These are phyloP conservation scores for Rhizopus delemar DNA, from an alignment of 371 early-diverging fungal species.

Conservation along the genomic window DNA sequence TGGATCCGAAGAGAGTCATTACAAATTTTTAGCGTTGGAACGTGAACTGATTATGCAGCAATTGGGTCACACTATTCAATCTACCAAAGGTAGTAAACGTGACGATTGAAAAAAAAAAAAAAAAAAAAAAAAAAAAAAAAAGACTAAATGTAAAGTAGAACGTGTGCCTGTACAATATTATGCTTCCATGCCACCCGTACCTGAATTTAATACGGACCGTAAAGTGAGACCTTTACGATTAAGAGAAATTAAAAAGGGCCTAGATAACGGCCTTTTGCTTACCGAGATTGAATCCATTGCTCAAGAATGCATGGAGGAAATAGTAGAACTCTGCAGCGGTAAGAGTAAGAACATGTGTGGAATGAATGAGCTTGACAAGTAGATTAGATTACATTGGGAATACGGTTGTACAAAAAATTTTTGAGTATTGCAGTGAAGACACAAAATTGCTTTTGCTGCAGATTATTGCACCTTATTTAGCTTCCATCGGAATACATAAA, in stretches of 20 bases:
- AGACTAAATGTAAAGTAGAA: constrained; percentile 16
- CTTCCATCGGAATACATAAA: constrained; percentile 84
- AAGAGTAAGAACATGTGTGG: constrained; percentile 10
- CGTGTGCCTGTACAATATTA: constrained; percentile 53
- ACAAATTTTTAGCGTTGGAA: constrained; percentile 28
- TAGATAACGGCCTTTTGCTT: constrained; percentile 66
- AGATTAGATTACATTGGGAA: constrained; percentile 83
- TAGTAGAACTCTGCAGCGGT: constrained; percentile 52
- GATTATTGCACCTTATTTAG: constrained; percentile 68
- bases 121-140: neutral
- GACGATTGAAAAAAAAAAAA: neutral
- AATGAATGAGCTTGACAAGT: neutral
- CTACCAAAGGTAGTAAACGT: constrained; percentile 17
- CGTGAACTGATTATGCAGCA: constrained; percentile 43
- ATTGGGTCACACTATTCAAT: constrained; percentile 22
- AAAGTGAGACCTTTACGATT: constrained; percentile 79
- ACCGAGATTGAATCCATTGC: constrained; percentile 66
- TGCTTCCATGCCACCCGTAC: constrained; percentile 67
- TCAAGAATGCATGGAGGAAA: constrained; percentile 62
- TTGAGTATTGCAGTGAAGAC: constrained; percentile 63
- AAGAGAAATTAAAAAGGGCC: constrained; percentile 82
- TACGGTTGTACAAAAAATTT: constrained; percentile 78
- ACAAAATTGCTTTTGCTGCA: constrained; percentile 50
- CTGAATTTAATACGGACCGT: constrained; percentile 68
- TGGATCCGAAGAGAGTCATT: constrained; percentile 4